Evolutionary conservation across 306 rosid genomes (phyloP), one percentile per base, ranked within the genome.

Genomic region (Cicer bijugum): DNA sequence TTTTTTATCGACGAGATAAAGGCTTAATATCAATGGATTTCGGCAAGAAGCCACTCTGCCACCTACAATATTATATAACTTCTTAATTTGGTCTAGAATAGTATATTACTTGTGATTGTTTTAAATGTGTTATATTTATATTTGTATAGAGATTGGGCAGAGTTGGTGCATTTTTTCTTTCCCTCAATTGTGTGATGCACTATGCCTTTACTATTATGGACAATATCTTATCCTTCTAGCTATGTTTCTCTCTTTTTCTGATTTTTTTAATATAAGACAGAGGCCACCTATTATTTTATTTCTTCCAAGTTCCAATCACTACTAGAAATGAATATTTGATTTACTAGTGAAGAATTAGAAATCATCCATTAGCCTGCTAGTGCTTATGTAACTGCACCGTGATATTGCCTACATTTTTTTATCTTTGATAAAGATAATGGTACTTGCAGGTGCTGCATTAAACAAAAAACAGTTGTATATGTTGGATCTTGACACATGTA

Each of bases 401-500:
- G 33, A 23, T 23, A 28, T 28, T 28, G 35, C 35, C 35, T 4
- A 3, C 35, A 28, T 28, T 28, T 28, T 23, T 28, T 28, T 28
- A 28, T 28, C 35, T 28, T 28, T 3, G 35, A 28, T 28, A 28
- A 28, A 28, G 35, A 28, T 28, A 28, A 28, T 28, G 35, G 35
- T 28, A n/a, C 19, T 50, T 50, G 19, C 16, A 50, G 55, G 15
- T 5, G 55, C 15, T 50, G 55, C 47, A 16, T 16, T 19, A 65
- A 65, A 42, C 8, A 0, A 16, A 19, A 38, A 14, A 9, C n/a
- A 17, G 10, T 42, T 43, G 9, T 17, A 65, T 17, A 43, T 65
- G 51, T 53, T 67, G 69, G 37, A 44, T 79, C 61, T 64, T n/a
- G 20, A 42, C 38, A 35, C 37, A 44, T 64, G 44, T 28, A 57